Base-by-base conservation (phyloP, 2,329 filamentous ascomycete species). In the Colletotrichum echinochloae region DNA sequence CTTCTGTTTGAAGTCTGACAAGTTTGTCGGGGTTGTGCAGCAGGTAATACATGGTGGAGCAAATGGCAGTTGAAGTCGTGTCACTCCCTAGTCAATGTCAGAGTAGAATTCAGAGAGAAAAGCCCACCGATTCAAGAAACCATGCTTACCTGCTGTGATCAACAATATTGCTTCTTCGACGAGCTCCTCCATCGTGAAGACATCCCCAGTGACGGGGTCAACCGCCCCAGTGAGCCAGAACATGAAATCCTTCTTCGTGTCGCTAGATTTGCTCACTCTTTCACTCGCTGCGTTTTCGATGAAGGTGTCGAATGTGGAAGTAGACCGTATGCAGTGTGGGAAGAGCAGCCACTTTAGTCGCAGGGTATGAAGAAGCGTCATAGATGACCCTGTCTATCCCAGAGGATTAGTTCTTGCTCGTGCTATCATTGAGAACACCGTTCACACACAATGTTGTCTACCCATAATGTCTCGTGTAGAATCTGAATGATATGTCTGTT, bases 161-260 rank as follows among this genome's bases (percentile, higher is more conserved):
- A 66, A 30, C 0, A 66, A n/a, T 5, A 66, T 66, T 20, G 64
- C 64, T 33, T 66, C 64, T 30, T 66, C 64, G 9, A 66, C 64
- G 8, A 66, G 49, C 49, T 66, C 64, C 18, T 66, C 64, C 64
- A 66, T 66, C 2, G 56, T 48, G 18, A 66, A 66, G 9, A 49
- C 61, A 0, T 66, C 64, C 0, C 64, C 56, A 0, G 49, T 61
- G 3, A 48, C 28, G 9, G 64, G 63, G 18, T 66, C 64, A 7
- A 55, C 64, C 18, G 64, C 64, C 0, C 64, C 64, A 2, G 64
- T 66, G 16, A 66, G 64, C 64, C 64, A 66, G 18, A 61, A 66
- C 64, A 66, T 61, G 23, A 66, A 66, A 23, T 66, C 64, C 18
- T 66, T 66, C 2, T 61, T 61, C 2, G 64, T 55, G 18, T 66